Evolutionary conservation across 495 filamentous ascomycete species (phyloP), one percentile per base, ranked within the genome.

Genomic region (Aspergillus conjunctus): DNA sequence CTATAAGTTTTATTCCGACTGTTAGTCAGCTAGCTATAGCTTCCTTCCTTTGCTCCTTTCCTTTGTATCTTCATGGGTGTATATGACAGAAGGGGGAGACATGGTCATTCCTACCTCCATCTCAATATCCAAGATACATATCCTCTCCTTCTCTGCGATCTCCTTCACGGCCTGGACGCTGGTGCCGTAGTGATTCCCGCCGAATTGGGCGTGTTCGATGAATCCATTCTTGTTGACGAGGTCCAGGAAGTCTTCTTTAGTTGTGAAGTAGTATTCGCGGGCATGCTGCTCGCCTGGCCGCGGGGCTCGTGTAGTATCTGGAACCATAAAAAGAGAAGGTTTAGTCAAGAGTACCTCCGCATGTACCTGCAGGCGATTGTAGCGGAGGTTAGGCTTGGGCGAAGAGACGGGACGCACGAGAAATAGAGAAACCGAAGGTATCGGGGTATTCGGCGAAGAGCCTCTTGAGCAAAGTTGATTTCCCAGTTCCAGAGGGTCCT

Each of bases 181-280:
- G 7, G 93, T 98, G 20, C 93, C 93, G 74, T 97, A 98, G 73
- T 83, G 76, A 75, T 97, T 97, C 17, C 85, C 86, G n/a, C 90
- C 86, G 72, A 96, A 97, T 64, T 87, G 80, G 32, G 93, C 92
- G 74, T 91, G 83, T 75, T 98, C 94, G 56, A 98, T 87, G 77
- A 97, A 97, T 1, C 86, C 90, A 50, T 85, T 83, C 51, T 87
- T 72, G 11, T 76, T 81, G 50, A 92, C 83, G 32, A 96, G 77
- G 14, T 83, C 76, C 51, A 86, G 69, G 68, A 97, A 97, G 1
- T 77, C 79, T 10, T 89, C 87, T 65, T 81, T 85, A 5, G 81
- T 83, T 1, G 86, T 82, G 66, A 90, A 97, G 78, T 93, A 83
- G 80, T 98, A 98, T 66, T 95, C 85, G 20, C 83, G 77, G 53